phyloP scores from a whole-genome alignment of 352 stramenopile genomes.

The Phytophthora hibernalis region DNA sequence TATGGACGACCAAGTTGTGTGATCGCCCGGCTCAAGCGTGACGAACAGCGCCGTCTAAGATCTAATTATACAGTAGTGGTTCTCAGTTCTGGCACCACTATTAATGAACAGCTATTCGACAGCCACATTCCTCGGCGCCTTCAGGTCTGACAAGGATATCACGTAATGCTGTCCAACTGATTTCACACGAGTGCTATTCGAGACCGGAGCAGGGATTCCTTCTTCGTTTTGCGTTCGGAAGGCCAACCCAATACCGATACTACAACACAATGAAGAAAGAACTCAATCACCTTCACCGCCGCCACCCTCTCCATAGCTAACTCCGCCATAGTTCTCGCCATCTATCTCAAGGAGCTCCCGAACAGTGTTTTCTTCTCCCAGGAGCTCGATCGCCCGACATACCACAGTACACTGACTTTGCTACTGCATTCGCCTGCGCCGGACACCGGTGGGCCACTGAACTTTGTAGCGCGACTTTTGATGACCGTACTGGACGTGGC shows the following conservation, averaged over 20 bases:
- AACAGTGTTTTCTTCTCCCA: slow-evolving; percentile 45
- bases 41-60: background rate
- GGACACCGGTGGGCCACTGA: slow-evolving; percentile 18
- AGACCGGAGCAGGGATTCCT: background rate
- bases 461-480: slow-evolving; percentile 15
- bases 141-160: background rate
- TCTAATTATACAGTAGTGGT: too few relatives aligned
- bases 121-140: background rate
- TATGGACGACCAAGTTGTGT: too few relatives aligned
- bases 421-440: slow-evolving; percentile 28
- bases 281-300: too few relatives aligned
- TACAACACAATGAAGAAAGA: background rate
- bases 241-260: background rate
- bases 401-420: slow-evolving; percentile 37
- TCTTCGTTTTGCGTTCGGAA: background rate
- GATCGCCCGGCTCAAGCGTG: background rate
- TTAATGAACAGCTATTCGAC: too few relatives aligned
- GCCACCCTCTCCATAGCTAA: background rate
- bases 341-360: slow-evolving; percentile 37
- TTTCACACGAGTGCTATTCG: slow-evolving; percentile 3
- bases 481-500: slow-evolving; percentile 34
- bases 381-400: slow-evolving; percentile 39
- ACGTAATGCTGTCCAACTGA: background rate
- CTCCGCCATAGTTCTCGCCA: slow-evolving; percentile 8
- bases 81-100: background rate